These are phyloP conservation scores for Exophiala sideris DNA, from an alignment of 2,329 filamentous ascomycete species.

Conservation along the genomic window DNA sequence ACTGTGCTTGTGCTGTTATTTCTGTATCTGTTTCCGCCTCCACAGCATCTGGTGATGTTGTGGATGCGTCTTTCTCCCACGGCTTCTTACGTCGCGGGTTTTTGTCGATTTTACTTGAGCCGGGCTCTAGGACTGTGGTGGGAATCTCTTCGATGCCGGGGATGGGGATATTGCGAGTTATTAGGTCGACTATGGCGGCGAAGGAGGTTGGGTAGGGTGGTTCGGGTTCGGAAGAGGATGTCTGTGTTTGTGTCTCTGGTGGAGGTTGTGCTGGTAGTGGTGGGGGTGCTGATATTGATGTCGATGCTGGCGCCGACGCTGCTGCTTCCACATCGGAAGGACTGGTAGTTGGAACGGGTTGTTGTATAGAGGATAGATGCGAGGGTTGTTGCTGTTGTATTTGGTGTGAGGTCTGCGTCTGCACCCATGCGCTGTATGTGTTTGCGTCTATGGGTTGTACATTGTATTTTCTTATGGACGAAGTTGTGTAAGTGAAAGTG, in stretches of 20 bases:
- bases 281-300: slow-evolving; percentile 12
- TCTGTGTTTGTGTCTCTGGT: background rate
- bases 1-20: background rate
- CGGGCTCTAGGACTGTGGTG: slow-evolving; percentile 64
- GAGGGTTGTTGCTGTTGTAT: too few relatives aligned
- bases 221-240: slow-evolving; percentile 14
- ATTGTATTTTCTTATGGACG: too few relatives aligned
- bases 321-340: too few relatives aligned
- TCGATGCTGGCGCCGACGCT: slow-evolving; percentile 5
- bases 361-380: too few relatives aligned
- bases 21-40: background rate
- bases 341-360: too few relatives aligned
- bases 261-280: background rate
- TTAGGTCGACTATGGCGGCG: slow-evolving; percentile 78
- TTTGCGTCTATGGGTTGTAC: too few relatives aligned
- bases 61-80: slow-evolving; percentile 65
- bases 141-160: slow-evolving; percentile 87
- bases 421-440: too few relatives aligned
- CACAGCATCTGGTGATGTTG: background rate
- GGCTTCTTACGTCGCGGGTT: slow-evolving; percentile 62
- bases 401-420: too few relatives aligned
- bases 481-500: too few relatives aligned
- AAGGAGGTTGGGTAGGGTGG: slow-evolving; percentile 80
- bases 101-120: slow-evolving; percentile 34
- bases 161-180: slow-evolving; percentile 76